Conservation (phyloP, 306 rosid genomes). For the Psophocarpus tetragonolobus region DNA sequence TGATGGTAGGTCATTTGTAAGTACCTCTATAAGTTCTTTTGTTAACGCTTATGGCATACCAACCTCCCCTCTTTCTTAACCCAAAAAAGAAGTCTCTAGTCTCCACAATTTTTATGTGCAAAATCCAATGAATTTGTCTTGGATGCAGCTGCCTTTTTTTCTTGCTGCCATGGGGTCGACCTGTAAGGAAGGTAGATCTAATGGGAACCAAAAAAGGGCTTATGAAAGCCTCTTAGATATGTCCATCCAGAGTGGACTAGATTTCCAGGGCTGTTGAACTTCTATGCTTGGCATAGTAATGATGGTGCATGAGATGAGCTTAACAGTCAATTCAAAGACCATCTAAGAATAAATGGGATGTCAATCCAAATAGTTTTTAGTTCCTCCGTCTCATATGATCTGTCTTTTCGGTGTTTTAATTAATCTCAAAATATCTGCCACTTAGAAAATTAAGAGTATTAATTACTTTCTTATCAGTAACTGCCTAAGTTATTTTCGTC, state of each 20-base stretch:
- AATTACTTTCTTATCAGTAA: background rate
- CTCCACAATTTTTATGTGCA: background rate
- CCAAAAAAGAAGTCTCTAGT: background rate
- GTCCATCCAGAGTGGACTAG: background rate
- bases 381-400: background rate
- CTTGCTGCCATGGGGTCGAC: too few relatives aligned
- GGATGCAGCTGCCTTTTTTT: background rate
- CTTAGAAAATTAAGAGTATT: background rate
- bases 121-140: background rate
- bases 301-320: conserved; percentile 1
- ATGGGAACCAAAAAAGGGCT: too few relatives aligned
- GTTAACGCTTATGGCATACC: background rate
- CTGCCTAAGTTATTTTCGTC: background rate
- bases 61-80: background rate
- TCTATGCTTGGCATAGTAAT: background rate
- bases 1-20: background rate
- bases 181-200: too few relatives aligned
- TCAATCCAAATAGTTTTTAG: background rate
- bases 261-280: background rate
- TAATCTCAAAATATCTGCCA: background rate
- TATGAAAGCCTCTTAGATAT: background rate
- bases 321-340: background rate
- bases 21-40: background rate
- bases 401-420: background rate
- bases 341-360: background rate